These are phyloP conservation scores for Ophiostoma triangulosporum DNA, from an alignment of 2,329 filamentous ascomycete species.

Conservation along the genomic window DNA sequence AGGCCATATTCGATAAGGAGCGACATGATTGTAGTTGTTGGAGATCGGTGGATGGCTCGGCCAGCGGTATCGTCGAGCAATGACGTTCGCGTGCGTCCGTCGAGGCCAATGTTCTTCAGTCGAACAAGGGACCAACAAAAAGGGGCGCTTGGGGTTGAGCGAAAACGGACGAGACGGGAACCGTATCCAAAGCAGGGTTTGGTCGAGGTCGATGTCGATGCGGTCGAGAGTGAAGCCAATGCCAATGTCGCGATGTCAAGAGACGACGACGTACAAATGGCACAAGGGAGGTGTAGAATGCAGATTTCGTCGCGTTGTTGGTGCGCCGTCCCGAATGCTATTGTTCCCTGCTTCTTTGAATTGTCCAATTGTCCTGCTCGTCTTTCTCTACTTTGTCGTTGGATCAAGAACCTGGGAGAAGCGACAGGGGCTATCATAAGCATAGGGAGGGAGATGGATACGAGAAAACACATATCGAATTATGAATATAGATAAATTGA, in stretches of 20 bases:
- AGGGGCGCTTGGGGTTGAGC: background rate
- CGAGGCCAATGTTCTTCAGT: background rate
- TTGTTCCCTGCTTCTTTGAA: background rate
- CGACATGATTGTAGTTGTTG: constrained; percentile 1
- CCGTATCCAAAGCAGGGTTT: background rate
- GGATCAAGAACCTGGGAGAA: background rate
- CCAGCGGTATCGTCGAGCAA: background rate
- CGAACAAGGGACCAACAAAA: background rate
- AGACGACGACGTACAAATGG: too few relatives aligned
- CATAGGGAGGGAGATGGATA: background rate
- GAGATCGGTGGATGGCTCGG: background rate
- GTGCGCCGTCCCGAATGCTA: background rate
- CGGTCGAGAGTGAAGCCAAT: too few relatives aligned
- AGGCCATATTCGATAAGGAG: constrained; percentile 11
- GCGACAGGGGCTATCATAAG: background rate
- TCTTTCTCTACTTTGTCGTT: background rate
- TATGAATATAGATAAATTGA: background rate
- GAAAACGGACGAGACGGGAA: background rate
- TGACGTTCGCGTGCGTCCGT: background rate
- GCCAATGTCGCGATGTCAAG: too few relatives aligned
- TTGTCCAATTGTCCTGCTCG: background rate
- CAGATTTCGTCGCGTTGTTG: too few relatives aligned
- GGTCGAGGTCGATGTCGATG: too few relatives aligned
- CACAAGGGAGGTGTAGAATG: too few relatives aligned
- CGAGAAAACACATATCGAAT: background rate